Percentiles rank a stretch among this genome's conserved stretches.
Conservation (phyloP, 169 alveolate genomes). For the Cryptosporidium ryanae region DNA sequence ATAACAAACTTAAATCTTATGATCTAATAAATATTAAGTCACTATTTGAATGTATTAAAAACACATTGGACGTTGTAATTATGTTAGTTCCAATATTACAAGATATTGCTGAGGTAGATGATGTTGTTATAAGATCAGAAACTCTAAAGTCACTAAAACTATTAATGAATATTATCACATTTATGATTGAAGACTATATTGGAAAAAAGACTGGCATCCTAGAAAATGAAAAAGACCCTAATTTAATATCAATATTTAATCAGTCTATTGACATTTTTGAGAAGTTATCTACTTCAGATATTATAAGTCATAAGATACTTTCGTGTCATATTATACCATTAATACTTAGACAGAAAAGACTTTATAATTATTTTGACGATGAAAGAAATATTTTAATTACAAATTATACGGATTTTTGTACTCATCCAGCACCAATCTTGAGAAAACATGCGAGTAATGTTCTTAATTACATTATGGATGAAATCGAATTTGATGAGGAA, state of each 20-base stretch:
- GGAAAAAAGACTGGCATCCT: neutral
- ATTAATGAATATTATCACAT: conserved; percentile 31
- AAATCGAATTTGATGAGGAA: conserved; percentile 42
- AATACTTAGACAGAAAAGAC: conserved; percentile 31
- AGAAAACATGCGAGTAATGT: conserved; percentile 70
- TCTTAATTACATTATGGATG: conserved; percentile 25
- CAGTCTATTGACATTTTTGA: conserved; percentile 20
- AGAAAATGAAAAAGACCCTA: neutral
- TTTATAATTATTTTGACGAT: conserved; percentile 22
- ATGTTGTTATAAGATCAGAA: conserved; percentile 55
- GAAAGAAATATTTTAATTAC: conserved; percentile 37
- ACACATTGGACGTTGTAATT: conserved; percentile 9
- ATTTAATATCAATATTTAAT: conserved; percentile 10
- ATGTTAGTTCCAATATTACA: conserved; percentile 45
- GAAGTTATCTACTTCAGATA: conserved; percentile 46
- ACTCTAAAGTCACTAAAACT: conserved; percentile 47
- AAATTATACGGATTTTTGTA: conserved; percentile 40
- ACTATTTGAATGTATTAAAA: neutral
- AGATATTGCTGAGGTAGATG: conserved; percentile 72
- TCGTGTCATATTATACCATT: conserved; percentile 57
- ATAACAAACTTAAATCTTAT: neutral
- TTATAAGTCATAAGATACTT: conserved; percentile 44
- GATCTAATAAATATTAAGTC: neutral
- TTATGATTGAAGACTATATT: conserved; percentile 27
- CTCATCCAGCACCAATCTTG: conserved; percentile 54